phyloP scores from a whole-genome alignment of 2,329 filamentous ascomycete genomes.

The Endoconidiophora laricicola region DNA sequence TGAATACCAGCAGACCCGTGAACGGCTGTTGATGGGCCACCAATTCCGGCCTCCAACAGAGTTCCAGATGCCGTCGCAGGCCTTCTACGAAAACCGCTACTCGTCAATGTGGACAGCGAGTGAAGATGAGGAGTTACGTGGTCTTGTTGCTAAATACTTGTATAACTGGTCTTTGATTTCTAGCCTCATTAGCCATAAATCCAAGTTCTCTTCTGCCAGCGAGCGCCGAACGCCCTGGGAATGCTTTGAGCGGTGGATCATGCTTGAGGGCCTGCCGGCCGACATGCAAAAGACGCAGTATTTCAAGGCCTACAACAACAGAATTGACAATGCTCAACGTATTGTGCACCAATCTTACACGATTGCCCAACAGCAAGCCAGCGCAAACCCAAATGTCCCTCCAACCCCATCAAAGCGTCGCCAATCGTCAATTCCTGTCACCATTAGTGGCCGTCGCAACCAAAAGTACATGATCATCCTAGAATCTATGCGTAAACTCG shows the following conservation, averaged over 20 bases:
- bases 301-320: conserved; percentile 55
- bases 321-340: conserved; percentile 43
- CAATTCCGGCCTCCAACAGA: conserved; percentile 89
- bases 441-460: conserved; percentile 74
- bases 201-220: conserved; percentile 64
- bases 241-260: conserved; percentile 94
- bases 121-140: conserved; percentile 80
- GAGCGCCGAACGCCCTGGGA: conserved; percentile 94
- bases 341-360: conserved; percentile 37
- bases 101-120: conserved; percentile 82
- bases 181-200: conserved; percentile 56
- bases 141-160: conserved; percentile 75
- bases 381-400: conserved; percentile 9
- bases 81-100: conserved; percentile 74
- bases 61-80: conserved; percentile 73
- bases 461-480: conserved; percentile 78
- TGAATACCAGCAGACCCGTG: conserved; percentile 76
- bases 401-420: conserved; percentile 31
- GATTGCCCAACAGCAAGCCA: conserved; percentile 26
- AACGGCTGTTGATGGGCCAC: conserved; percentile 77
- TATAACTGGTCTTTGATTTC: conserved; percentile 98
- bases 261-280: conserved; percentile 72
- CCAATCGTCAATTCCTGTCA: conserved; percentile 53
- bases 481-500: conserved; percentile 87
- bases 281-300: conserved; percentile 95